A percentile compares a stretch with the other conserved stretches of the same genome.
These are phyloP conservation scores for Phialophora tarda DNA, from an alignment of 2,329 filamentous ascomycete species.

Conservation along the genomic window DNA sequence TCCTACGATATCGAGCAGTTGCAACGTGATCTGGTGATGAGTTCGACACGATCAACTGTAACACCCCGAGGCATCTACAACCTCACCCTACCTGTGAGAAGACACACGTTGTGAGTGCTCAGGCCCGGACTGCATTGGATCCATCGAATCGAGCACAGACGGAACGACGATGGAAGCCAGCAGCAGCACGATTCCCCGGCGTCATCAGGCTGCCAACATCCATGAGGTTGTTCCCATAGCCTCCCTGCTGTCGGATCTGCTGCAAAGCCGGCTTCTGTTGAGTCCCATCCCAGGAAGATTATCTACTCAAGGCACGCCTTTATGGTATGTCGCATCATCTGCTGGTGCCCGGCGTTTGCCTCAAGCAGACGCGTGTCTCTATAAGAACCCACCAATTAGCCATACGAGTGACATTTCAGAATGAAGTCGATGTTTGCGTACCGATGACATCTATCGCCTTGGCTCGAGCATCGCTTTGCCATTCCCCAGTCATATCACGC, in stretches of 20 bases:
- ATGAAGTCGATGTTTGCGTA: background rate
- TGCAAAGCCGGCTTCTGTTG: background rate
- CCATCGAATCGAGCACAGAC: background rate
- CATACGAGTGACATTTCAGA: background rate
- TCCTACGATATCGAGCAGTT: background rate
- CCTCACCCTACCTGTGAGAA: background rate
- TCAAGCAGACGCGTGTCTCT: background rate
- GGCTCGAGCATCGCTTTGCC: background rate
- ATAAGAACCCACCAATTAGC: background rate
- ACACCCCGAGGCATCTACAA: background rate
- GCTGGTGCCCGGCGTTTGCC: background rate
- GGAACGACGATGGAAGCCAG: background rate
- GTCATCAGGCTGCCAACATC: background rate
- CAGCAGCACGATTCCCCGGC: background rate
- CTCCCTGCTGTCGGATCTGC: too few relatives aligned
- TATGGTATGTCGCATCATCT: background rate
- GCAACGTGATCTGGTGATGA: background rate
- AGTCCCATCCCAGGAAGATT: background rate
- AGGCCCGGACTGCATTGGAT: background rate
- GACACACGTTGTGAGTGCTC: background rate
- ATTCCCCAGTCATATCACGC: background rate
- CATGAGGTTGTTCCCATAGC: background rate
- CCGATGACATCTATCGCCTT: too few relatives aligned
- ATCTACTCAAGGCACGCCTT: background rate
- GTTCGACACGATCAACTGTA: background rate